These are phyloP conservation scores for Primulina huaijiensis DNA, from an alignment of 257 asterid genomes.

Conservation along the genomic window DNA sequence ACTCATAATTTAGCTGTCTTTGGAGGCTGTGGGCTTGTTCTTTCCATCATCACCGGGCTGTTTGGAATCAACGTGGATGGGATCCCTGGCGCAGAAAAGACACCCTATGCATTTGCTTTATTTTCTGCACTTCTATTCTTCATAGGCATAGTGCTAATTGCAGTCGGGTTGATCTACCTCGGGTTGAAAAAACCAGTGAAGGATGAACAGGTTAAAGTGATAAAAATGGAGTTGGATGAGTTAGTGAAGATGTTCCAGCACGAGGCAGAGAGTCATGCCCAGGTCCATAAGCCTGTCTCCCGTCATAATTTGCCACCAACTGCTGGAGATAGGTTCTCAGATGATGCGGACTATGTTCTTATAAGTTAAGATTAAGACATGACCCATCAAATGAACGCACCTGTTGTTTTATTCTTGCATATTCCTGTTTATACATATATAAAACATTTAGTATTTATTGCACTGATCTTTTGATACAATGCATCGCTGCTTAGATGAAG, in stretches of 20 bases:
- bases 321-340: constrained; percentile 58
- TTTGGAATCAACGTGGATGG: constrained; percentile 97
- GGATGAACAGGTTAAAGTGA: constrained; percentile 74
- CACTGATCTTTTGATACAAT: too few relatives aligned
- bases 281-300: constrained; percentile 62
- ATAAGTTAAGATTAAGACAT: constrained; percentile 26
- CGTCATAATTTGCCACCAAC: constrained; percentile 86
- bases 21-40: constrained; percentile 94
- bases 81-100: constrained; percentile 68
- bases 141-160: constrained; percentile 56
- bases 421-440: too few relatives aligned
- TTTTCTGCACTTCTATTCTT: constrained; percentile 67
- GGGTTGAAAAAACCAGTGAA: constrained; percentile 69
- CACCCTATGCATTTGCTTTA: constrained; percentile 85
- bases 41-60: constrained; percentile 79
- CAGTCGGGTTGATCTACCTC: constrained; percentile 67
- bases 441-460: too few relatives aligned
- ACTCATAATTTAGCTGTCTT: constrained; percentile 90
- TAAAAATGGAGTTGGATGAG: constrained; percentile 75
- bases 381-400: background rate
- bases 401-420: background rate
- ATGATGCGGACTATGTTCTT: constrained; percentile 61
- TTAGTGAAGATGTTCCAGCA: constrained; percentile 85
- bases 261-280: constrained; percentile 92
- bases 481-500: too few relatives aligned